phyloP scores from a whole-genome alignment of 371 early-diverging fungal genomes.

The Mucor velutinosus region DNA sequence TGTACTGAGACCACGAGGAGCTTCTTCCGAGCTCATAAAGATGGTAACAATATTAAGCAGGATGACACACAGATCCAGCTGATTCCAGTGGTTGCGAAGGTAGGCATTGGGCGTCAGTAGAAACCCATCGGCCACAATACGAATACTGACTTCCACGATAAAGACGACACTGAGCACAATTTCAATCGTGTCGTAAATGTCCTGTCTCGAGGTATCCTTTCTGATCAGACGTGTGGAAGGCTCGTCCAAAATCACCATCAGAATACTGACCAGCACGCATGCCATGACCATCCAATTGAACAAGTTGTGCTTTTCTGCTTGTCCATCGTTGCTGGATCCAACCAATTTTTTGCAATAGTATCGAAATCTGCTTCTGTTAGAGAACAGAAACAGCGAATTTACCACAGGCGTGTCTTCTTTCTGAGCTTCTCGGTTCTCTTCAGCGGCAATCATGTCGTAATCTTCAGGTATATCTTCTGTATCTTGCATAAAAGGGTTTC shows the following conservation, averaged over 20 bases:
- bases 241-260: slow-evolving; percentile 60
- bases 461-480: slow-evolving; percentile 34
- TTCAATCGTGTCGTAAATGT: slow-evolving; percentile 47
- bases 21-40: slow-evolving; percentile 38
- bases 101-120: slow-evolving; percentile 54
- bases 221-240: slow-evolving; percentile 49
- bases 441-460: slow-evolving; percentile 45
- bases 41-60: slow-evolving; percentile 49
- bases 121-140: slow-evolving; percentile 60
- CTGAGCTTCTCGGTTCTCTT: slow-evolving; percentile 45
- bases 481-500: slow-evolving; percentile 21
- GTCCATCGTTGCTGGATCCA: slow-evolving; percentile 38
- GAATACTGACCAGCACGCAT: slow-evolving; percentile 59
- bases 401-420: slow-evolving; percentile 22
- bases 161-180: slow-evolving; percentile 48
- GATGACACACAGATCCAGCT: slow-evolving; percentile 55
- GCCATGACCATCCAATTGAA: slow-evolving; percentile 67
- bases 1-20: slow-evolving; percentile 46
- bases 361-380: slow-evolving; percentile 34
- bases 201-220: slow-evolving; percentile 31
- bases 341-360: slow-evolving; percentile 42
- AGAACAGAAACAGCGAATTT: slow-evolving; percentile 42
- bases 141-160: slow-evolving; percentile 51
- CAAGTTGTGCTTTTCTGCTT: slow-evolving; percentile 41
- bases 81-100: slow-evolving; percentile 58